phyloP scores from a whole-genome alignment of 2,329 filamentous ascomycete genomes.

The Exophiala bonariae region DNA sequence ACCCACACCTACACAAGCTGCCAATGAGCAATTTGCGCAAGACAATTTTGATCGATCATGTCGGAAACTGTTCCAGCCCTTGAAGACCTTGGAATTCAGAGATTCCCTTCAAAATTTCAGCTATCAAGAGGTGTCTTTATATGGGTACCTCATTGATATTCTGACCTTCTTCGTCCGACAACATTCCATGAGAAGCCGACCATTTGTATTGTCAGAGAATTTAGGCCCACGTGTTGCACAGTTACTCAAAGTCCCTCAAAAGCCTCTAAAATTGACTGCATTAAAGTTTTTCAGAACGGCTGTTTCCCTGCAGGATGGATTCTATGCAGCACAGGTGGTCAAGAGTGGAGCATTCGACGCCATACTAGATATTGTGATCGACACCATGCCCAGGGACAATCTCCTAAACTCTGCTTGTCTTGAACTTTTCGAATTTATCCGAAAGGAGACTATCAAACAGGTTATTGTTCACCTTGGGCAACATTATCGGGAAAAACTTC shows the following conservation, averaged over 20 bases:
- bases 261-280: constrained; percentile 87
- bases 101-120: constrained; percentile 66
- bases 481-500: constrained; percentile 75
- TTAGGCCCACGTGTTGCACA: constrained; percentile 78
- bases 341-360: constrained; percentile 74
- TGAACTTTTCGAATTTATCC: constrained; percentile 90
- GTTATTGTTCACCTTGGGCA: constrained; percentile 82
- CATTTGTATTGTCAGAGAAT: constrained; percentile 79
- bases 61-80: constrained; percentile 78
- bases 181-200: constrained; percentile 82
- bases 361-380: constrained; percentile 78
- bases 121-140: constrained; percentile 84
- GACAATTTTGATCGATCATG: constrained; percentile 89
- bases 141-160: constrained; percentile 87
- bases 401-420: constrained; percentile 90
- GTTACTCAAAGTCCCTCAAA: constrained; percentile 79
- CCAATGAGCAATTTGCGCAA: constrained; percentile 72
- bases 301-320: constrained; percentile 82
- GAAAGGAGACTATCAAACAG: constrained; percentile 75
- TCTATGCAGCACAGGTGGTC: constrained; percentile 82
- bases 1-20: constrained; percentile 66
- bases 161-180: constrained; percentile 91
- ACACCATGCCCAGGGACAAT: constrained; percentile 89
- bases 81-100: constrained; percentile 70
- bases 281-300: constrained; percentile 92